Percentiles rank a stretch among this genome's conserved stretches.
These are phyloP conservation scores for Coffea eugenioides DNA, from an alignment of 257 asterid genomes.

Conservation along the genomic window DNA sequence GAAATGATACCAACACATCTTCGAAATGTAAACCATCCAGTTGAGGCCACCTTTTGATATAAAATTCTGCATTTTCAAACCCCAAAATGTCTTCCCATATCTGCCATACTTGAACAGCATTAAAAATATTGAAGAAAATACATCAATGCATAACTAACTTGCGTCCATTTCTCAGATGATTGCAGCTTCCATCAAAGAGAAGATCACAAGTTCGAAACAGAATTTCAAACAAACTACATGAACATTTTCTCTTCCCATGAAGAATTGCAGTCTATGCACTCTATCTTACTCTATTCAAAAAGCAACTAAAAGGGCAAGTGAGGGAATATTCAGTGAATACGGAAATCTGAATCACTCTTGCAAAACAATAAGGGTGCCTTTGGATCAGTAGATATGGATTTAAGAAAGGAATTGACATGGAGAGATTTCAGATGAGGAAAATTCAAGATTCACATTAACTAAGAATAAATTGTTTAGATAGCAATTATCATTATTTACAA, in stretches of 20 bases:
- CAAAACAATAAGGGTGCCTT: no score
- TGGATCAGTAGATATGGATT: no score
- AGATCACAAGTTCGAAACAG: neutral
- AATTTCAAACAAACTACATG: neutral
- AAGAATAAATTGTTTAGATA: no score
- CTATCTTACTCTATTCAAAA: neutral
- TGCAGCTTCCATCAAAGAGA: conserved; percentile 8
- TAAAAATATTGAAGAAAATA: conserved; percentile 10
- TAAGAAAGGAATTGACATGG: no score
- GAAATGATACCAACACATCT: conserved; percentile 77
- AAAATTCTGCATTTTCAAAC: conserved; percentile 94
- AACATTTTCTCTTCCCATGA: neutral
- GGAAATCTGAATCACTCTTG: neutral
- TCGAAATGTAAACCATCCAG: conserved; percentile 69
- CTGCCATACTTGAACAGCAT: conserved; percentile 40
- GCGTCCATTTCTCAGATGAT: neutral
- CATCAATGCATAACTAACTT: neutral
- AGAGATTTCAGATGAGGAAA: no score
- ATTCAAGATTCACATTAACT: no score
- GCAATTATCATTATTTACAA: no score
- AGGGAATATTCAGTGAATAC: neutral
- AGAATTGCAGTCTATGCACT: neutral
- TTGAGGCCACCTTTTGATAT: conserved; percentile 90
- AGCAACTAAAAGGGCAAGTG: neutral
- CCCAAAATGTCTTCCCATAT: conserved; percentile 99